These are phyloP conservation scores for Phanerochaete carnosa DNA, from an alignment of 768 basidiomycete genomes.

Conservation along the genomic window DNA sequence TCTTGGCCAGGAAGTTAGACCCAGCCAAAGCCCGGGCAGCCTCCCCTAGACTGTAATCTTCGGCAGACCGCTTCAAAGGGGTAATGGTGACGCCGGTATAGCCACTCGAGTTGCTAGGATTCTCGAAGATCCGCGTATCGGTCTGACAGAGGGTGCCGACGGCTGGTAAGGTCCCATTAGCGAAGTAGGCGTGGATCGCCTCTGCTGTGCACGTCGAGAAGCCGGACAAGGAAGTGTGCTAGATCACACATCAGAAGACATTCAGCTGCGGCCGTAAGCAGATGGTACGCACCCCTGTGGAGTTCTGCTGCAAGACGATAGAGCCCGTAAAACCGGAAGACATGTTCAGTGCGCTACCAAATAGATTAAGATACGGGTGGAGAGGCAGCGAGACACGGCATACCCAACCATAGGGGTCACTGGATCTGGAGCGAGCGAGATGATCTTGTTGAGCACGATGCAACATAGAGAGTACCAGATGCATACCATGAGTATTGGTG, in stretches of 20 bases:
- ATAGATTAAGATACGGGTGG: too few relatives aligned
- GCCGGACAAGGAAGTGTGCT: constrained; percentile 9
- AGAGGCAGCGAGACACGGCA: not conserved
- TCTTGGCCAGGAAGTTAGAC: not conserved
- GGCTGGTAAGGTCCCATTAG: constrained; percentile 36
- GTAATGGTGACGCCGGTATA: not conserved
- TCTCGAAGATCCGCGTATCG: not conserved
- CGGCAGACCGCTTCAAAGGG: not conserved
- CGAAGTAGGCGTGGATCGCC: constrained; percentile 38
- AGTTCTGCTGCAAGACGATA: not conserved
- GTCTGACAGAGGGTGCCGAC: constrained; percentile 37
- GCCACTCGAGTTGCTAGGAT: not conserved
- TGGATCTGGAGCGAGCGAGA: not conserved
- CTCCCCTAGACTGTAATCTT: not conserved
- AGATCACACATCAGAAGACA: not conserved
- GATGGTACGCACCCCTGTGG: not conserved
- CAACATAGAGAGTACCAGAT: not conserved
- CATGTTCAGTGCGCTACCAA: not conserved
- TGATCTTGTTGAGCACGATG: not conserved
- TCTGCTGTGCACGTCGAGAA: constrained; percentile 32
- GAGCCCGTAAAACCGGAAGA: not conserved
- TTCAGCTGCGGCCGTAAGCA: not conserved
- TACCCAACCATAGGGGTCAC: not conserved
- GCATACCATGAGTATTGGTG: not conserved
- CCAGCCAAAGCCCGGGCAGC: not conserved